Conservation (phyloP, 768 basidiomycete species). For the Sistotremastrum suecicum region DNA sequence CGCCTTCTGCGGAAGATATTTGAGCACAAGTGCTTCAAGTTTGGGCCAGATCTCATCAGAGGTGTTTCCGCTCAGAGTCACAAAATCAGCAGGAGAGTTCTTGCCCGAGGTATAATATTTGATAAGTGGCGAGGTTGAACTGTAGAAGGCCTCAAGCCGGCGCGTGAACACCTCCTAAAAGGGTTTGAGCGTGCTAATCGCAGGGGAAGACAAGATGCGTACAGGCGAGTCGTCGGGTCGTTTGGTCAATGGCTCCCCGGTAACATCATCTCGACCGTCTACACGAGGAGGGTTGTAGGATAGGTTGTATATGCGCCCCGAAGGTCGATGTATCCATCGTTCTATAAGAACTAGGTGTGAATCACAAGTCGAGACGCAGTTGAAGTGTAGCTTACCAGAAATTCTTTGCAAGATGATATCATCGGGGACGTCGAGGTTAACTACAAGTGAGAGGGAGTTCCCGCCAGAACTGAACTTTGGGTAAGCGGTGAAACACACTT, state of each 20-base stretch:
- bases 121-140: conserved; percentile 69
- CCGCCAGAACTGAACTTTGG: conserved; percentile 25
- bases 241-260: conserved; percentile 78
- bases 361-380: no score
- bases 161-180: conserved; percentile 63
- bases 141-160: conserved; percentile 64
- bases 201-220: conserved; percentile 15
- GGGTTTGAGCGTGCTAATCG: conserved; percentile 3
- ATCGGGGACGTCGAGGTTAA: conserved; percentile 83
- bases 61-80: conserved; percentile 54
- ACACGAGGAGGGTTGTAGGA: conserved; percentile 77
- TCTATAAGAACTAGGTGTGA: conserved; percentile 22
- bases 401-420: conserved; percentile 75
- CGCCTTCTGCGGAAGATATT: conserved; percentile 32
- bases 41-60: conserved; percentile 88
- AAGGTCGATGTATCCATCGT: conserved; percentile 79
- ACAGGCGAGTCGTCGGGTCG: conserved; percentile 86
- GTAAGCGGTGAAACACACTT: background rate
- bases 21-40: conserved; percentile 46
- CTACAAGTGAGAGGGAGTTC: conserved; percentile 63
- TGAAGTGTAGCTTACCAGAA: conserved; percentile 22
- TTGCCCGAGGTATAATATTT: conserved; percentile 36
- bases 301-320: conserved; percentile 82
- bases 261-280: conserved; percentile 69
- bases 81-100: conserved; percentile 15